Conservation (phyloP, 371 early-diverging fungal species). For the Apophysomyces variabilis region DNA sequence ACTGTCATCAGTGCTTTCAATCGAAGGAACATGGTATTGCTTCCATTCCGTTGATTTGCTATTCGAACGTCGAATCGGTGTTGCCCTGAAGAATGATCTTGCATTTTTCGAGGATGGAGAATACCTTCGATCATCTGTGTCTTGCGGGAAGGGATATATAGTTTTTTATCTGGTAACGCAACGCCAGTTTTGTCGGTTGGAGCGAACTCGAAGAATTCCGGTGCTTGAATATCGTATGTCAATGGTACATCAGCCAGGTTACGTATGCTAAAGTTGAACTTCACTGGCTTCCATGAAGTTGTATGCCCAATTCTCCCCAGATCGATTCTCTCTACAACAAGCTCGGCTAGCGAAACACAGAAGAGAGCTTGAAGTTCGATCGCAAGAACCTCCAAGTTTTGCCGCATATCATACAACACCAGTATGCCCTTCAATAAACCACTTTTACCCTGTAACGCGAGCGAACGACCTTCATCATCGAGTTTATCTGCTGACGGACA, state of each 20-base stretch:
- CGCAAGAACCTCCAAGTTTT: conserved; percentile 58
- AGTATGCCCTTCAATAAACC: conserved; percentile 62
- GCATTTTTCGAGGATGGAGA: conserved; percentile 63
- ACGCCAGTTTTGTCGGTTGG: conserved; percentile 24
- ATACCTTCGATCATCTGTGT: conserved; percentile 52
- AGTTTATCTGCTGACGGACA: conserved; percentile 63
- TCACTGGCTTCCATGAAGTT: conserved; percentile 71
- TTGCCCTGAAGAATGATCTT: conserved; percentile 57
- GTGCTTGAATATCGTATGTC: conserved; percentile 61
- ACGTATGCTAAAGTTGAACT: conserved; percentile 61
- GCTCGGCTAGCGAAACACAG: conserved; percentile 65
- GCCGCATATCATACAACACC: conserved; percentile 60
- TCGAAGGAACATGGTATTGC: conserved; percentile 57
- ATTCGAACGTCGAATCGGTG: conserved; percentile 56
- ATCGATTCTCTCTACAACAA: conserved; percentile 61
- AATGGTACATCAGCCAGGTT: conserved; percentile 73
- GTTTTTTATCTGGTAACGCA: conserved; percentile 21
- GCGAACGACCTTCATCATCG: conserved; percentile 41
- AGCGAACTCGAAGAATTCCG: conserved; percentile 50
- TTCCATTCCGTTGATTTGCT: conserved; percentile 70
- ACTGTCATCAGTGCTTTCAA: conserved; percentile 69
- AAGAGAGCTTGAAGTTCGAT: conserved; percentile 64
- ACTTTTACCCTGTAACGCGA: conserved; percentile 58
- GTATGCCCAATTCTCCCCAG: conserved; percentile 81
- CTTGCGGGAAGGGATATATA: conserved; percentile 44